phyloP scores from a whole-genome alignment of 176 grass and related monocot genomes.

The Cenchrus fungigraminus region DNA sequence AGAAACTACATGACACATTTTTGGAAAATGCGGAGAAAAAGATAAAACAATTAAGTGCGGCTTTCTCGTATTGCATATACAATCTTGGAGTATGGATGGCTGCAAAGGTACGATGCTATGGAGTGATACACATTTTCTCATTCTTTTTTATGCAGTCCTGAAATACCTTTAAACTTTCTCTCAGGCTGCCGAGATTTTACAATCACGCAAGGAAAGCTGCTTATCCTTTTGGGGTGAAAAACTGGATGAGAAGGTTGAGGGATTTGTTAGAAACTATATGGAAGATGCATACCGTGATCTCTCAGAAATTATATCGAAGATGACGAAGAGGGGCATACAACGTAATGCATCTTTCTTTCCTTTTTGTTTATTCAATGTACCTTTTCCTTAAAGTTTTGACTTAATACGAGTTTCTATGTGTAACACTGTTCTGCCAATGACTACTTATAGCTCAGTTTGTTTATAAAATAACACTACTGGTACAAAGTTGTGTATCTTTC shows the following conservation, averaged over 20 bases:
- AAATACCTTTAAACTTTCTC: slow-evolving; percentile 29
- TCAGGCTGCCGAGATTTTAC: slow-evolving; percentile 72
- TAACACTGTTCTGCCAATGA: not conserved
- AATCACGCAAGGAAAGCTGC: slow-evolving; percentile 46
- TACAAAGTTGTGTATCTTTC: not conserved
- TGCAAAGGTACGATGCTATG: slow-evolving; percentile 51
- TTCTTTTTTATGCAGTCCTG: slow-evolving; percentile 19
- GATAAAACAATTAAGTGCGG: slow-evolving; percentile 46
- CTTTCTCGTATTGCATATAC: slow-evolving; percentile 60
- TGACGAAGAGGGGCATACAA: slow-evolving; percentile 40
- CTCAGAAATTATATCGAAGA: slow-evolving; percentile 26
- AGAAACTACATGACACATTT: slow-evolving; percentile 35
- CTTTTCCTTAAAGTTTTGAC: slow-evolving; percentile 1
- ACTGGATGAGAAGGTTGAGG: slow-evolving; percentile 52
- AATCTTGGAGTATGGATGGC: slow-evolving; percentile 71
- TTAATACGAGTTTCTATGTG: not conserved
- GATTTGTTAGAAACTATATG: slow-evolving; percentile 55
- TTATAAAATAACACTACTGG: not conserved
- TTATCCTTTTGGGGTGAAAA: slow-evolving; percentile 66
- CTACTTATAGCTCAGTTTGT: not conserved
- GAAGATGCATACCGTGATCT: slow-evolving; percentile 52
- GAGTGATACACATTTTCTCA: not conserved
- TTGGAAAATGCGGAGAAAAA: slow-evolving; percentile 42
- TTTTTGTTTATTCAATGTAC: not conserved
- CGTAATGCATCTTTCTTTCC: not conserved